phyloP scores from a whole-genome alignment of 176 grass and related monocot species.

The Aegilops tauschii region DNA sequence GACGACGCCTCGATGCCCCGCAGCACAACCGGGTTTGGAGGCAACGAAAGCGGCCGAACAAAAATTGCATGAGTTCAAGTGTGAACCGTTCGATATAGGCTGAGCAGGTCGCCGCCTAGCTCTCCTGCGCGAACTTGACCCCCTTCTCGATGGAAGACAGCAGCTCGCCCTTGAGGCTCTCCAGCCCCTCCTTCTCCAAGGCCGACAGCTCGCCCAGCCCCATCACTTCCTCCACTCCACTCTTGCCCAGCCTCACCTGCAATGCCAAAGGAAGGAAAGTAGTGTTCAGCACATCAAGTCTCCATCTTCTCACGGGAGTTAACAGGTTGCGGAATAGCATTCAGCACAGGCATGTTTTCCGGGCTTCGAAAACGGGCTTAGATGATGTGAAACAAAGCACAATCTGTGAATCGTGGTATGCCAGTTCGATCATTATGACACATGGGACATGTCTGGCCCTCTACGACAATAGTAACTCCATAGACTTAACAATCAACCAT shows the following conservation, averaged over 20 bases:
- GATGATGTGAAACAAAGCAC: neutral
- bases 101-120: neutral
- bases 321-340: neutral
- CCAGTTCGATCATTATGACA: no score
- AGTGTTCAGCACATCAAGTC: neutral
- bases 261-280: neutral
- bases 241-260: conserved; percentile 90
- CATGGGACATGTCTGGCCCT: neutral
- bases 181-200: conserved; percentile 66
- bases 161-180: conserved; percentile 74
- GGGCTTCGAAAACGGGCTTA: no score
- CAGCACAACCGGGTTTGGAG: neutral
- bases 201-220: conserved; percentile 37
- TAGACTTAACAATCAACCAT: neutral
- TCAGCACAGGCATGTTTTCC: no score
- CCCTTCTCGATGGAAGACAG: conserved; percentile 94
- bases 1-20: neutral
- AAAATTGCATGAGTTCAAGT: conserved; percentile 21
- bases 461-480: neutral
- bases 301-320: neutral
- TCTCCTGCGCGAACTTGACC: conserved; percentile 48
- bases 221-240: conserved; percentile 61
- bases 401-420: no score
- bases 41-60: conserved; percentile 4
- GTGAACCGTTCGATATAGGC: conserved; percentile 4